Conservation (phyloP, 1,284 basidiomycete genomes). For the Ustilago cynodontis region DNA sequence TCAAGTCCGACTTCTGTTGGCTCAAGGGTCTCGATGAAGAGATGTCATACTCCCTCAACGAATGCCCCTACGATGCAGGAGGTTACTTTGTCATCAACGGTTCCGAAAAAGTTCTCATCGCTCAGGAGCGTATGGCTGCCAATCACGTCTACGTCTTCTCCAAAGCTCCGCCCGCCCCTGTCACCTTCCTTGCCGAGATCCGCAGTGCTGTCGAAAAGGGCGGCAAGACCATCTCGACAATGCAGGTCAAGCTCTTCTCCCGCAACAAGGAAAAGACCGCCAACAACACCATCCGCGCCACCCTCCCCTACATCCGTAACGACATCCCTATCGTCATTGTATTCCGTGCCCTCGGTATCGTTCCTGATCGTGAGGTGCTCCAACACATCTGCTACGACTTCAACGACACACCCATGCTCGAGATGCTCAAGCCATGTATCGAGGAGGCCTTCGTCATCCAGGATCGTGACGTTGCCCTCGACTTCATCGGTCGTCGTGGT, state of each 20-base stretch:
- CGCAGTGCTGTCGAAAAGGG: constrained; percentile 98
- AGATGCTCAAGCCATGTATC: constrained; percentile 98
- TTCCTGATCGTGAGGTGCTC: constrained; percentile 96
- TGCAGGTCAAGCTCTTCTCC: constrained; percentile 97
- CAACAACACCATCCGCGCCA: constrained; percentile 91
- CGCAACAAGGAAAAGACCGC: constrained; percentile 87
- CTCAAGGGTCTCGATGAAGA: constrained; percentile 83
- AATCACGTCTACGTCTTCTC: constrained; percentile 99
- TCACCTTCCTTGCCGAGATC: constrained; percentile 96
- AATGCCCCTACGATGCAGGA: constrained; percentile 93
- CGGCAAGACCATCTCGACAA: constrained; percentile 97
- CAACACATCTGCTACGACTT: constrained; percentile 99
- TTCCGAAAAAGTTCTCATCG: constrained; percentile 98
- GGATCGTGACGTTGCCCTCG: constrained; percentile 88
- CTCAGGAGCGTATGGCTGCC: constrained; percentile 98
- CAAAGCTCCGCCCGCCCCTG: constrained; percentile 94
- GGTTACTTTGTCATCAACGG: constrained; percentile 99
- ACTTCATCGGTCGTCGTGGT: constrained; percentile 98
- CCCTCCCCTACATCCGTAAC: constrained; percentile 96
- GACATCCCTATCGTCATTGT: constrained; percentile 99
- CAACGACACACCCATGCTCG: constrained; percentile 93
- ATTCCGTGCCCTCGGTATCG: constrained; percentile 96
- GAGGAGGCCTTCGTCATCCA: constrained; percentile 99
- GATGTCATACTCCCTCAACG: constrained; percentile 89
- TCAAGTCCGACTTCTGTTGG: constrained; percentile 94